Evolutionary conservation across 805 yeast genomes (phyloP).

Genomic region (Cyberlindnera meyerae): DNA sequence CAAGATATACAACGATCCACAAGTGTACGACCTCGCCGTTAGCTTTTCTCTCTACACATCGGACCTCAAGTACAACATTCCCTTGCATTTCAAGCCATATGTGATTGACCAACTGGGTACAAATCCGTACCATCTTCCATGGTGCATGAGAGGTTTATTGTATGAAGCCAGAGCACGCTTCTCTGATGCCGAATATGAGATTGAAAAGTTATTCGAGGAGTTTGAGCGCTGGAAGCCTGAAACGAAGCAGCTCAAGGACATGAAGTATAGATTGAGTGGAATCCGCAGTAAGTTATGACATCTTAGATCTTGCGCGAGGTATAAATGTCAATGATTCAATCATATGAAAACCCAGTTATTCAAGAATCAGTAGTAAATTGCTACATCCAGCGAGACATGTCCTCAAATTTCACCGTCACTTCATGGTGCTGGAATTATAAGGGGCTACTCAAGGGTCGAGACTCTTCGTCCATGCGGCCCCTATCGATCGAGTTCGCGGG

Average conservation of each 20-base stretch:
- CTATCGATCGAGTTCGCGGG: slow-evolving; percentile 1
- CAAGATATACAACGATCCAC: slow-evolving; percentile 74
- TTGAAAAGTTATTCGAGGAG: slow-evolving; percentile 56
- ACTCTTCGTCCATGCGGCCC: no score
- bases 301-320: no score
- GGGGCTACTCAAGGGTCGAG: no score
- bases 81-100: slow-evolving; percentile 38
- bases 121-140: slow-evolving; percentile 85
- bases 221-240: slow-evolving; percentile 89
- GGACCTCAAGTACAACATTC: slow-evolving; percentile 41
- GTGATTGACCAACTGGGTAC: slow-evolving; percentile 61
- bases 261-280: slow-evolving; percentile 73
- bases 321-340: no score
- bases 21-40: slow-evolving; percentile 78
- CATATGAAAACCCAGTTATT: no score
- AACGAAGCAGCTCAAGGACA: slow-evolving; percentile 72
- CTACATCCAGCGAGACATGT: no score
- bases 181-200: slow-evolving; percentile 50
- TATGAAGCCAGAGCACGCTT: slow-evolving; percentile 52
- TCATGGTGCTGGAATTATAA: no score
- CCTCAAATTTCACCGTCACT: no score
- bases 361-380: no score
- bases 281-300: slow-evolving; percentile 28
- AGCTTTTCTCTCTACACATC: slow-evolving; percentile 72
- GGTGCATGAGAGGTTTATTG: slow-evolving; percentile 85